These are phyloP conservation scores for Myrmaecium sp. DNA, from an alignment of 2,329 filamentous ascomycete genomes.

Conservation along the genomic window DNA sequence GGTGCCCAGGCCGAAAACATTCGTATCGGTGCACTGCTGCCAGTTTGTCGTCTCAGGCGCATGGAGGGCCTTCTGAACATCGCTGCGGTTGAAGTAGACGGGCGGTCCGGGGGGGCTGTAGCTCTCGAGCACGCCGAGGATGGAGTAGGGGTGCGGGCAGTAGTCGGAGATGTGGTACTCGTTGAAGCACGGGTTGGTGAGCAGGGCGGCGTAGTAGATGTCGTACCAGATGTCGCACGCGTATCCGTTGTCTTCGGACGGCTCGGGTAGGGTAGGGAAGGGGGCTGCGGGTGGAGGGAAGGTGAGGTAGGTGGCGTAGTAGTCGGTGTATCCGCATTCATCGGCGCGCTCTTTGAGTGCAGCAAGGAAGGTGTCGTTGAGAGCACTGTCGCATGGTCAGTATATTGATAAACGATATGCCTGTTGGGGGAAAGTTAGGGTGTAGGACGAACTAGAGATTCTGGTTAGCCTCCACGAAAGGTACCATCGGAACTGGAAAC, in stretches of 20 bases:
- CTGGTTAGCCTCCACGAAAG: constrained; percentile 25
- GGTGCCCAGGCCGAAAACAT: constrained; percentile 7
- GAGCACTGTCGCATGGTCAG: no score
- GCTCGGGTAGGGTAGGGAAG: constrained; percentile 3
- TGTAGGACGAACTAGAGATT: no score
- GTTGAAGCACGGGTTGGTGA: constrained; percentile 34
- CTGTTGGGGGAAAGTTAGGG: no score
- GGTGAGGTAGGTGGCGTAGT: constrained; percentile 24
- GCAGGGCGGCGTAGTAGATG: constrained; percentile 21
- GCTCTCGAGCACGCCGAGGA: constrained; percentile 22
- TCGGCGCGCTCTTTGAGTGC: constrained; percentile 23
- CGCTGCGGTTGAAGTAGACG: constrained; percentile 32
- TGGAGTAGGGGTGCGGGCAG: constrained; percentile 24
- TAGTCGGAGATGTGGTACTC: constrained; percentile 27
- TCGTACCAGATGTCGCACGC: constrained; percentile 24
- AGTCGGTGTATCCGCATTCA: constrained; percentile 28
- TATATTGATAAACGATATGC: no score
- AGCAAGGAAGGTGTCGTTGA: constrained; percentile 27
- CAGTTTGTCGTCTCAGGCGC: constrained; percentile 13
- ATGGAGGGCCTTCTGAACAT: constrained; percentile 22
- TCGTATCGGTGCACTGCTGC: constrained; percentile 10
- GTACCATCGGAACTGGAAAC: no score
- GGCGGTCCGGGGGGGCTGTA: constrained; percentile 23
- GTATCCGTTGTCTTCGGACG: constrained; percentile 7
- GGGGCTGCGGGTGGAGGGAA: constrained; percentile 17